Evolutionary conservation across 1,284 basidiomycete species (phyloP).

Genomic region (Lentinus polychrous): DNA sequence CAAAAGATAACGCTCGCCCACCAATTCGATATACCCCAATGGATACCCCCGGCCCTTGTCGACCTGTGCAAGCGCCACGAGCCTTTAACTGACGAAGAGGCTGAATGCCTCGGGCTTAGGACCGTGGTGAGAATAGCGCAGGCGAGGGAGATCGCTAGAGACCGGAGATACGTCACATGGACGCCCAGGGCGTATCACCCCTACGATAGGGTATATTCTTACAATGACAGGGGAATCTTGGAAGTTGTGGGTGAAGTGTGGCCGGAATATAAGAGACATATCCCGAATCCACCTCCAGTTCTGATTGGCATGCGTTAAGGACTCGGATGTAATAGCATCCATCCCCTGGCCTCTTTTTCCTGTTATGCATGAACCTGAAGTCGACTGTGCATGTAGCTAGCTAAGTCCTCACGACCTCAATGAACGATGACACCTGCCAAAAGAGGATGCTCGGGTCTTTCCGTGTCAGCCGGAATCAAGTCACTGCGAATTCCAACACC

Average conservation of each 20-base stretch:
- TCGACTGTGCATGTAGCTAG: too few relatives aligned
- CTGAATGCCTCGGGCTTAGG: not conserved
- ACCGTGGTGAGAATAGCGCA: not conserved
- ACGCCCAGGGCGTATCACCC: constrained; percentile 10
- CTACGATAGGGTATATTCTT: constrained; percentile 11
- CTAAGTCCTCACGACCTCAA: too few relatives aligned
- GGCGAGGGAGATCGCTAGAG: constrained; percentile 10
- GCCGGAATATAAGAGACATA: constrained; percentile 8
- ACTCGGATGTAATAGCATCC: too few relatives aligned
- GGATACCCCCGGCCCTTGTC: not conserved
- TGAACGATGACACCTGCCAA: too few relatives aligned
- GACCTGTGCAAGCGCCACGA: not conserved
- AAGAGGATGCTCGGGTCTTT: too few relatives aligned
- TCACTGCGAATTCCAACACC: too few relatives aligned
- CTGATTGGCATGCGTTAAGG: too few relatives aligned
- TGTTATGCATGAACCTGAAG: too few relatives aligned
- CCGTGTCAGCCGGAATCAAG: too few relatives aligned
- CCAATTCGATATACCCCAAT: constrained; percentile 1
- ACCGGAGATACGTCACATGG: constrained; percentile 5
- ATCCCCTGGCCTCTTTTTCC: too few relatives aligned
- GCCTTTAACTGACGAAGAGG: constrained; percentile 1
- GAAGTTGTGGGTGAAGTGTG: constrained; percentile 10
- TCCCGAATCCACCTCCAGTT: too few relatives aligned
- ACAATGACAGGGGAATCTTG: constrained; percentile 11
- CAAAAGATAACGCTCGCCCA: constrained; percentile 3